Base-by-base conservation (phyloP, 2,329 filamentous ascomycete genomes). In the Ascocoryne sarcoides region DNA sequence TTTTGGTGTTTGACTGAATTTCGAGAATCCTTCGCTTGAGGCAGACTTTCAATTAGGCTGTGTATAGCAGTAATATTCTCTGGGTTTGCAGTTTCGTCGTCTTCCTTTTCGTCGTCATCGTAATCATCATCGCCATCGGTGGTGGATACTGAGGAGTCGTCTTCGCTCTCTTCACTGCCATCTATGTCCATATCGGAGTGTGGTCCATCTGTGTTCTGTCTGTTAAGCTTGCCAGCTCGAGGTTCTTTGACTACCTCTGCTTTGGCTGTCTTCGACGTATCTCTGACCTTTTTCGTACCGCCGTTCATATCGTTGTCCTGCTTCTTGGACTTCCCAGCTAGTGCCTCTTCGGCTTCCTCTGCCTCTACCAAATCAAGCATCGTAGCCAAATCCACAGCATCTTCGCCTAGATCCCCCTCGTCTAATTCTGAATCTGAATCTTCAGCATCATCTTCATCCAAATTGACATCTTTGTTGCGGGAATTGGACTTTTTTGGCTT, bases 331-430 rank as follows among this genome's bases (percentile, higher is more conserved):
- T 46, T 45, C 20, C 44, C 54, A 44, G 60, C 57, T 36, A 40
- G 43, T 31, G 64, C 66, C 47, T 73, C 75, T 58, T 94, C 89
- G 55, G 49, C 85, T 81, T 3, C 87, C 85, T 90, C 77, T 30
- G 59, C 57, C 31, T 52, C 48, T 8, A 51, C 48, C 29, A 48
- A 44, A 47, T 60, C 55, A 19, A 59, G 42, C 50, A 58, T 58
- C 3, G 53, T 49, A 30, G 57, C 56, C 44, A 60, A 50, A 50
- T 60, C 56, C 29, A 60, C 45, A 23, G 57, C 57, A 47, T 72
- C 71, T 12, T 66, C 66, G 16, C 67, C 68, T 4, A 76, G 68
- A 18, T 89, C 88, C 37, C 94, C 69, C 48, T 81, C 78, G 43
- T 89, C 84, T 12, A 76, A 69, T 32, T 72, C 71, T 10, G 59